Evolutionary conservation across 257 asterid genomes (phyloP).

Genomic region (Marsdenia floribunda): DNA sequence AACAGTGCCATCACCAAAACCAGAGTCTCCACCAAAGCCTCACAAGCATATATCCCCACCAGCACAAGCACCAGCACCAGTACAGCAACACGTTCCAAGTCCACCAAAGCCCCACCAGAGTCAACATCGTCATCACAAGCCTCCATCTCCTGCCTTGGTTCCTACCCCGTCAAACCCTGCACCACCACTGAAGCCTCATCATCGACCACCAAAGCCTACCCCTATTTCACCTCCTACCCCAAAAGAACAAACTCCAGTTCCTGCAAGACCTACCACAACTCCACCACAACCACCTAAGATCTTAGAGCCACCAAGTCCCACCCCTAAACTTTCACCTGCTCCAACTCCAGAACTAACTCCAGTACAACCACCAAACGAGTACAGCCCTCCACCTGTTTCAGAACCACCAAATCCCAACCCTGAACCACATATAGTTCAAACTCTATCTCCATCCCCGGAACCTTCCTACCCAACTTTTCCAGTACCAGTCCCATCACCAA

Average conservation of each 20-base stretch:
- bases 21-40: background rate
- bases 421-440: background rate
- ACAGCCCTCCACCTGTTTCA: background rate
- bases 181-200: background rate
- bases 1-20: slow-evolving; percentile 1
- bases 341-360: background rate
- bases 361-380: background rate
- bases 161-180: background rate
- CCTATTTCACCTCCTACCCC: slow-evolving; percentile 4
- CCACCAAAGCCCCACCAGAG: background rate
- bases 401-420: background rate
- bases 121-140: background rate
- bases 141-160: background rate
- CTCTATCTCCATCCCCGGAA: background rate
- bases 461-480: background rate
- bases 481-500: no score
- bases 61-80: slow-evolving; percentile 4
- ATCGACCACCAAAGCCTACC: slow-evolving; percentile 5
- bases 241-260: background rate
- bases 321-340: background rate
- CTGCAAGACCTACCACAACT: background rate
- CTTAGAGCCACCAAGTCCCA: background rate
- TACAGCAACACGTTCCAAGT: slow-evolving; percentile 14
- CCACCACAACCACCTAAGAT: background rate
- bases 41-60: background rate